These are phyloP conservation scores for Fusarium agapanthi DNA, from an alignment of 2,329 filamentous ascomycete genomes.

Conservation along the genomic window DNA sequence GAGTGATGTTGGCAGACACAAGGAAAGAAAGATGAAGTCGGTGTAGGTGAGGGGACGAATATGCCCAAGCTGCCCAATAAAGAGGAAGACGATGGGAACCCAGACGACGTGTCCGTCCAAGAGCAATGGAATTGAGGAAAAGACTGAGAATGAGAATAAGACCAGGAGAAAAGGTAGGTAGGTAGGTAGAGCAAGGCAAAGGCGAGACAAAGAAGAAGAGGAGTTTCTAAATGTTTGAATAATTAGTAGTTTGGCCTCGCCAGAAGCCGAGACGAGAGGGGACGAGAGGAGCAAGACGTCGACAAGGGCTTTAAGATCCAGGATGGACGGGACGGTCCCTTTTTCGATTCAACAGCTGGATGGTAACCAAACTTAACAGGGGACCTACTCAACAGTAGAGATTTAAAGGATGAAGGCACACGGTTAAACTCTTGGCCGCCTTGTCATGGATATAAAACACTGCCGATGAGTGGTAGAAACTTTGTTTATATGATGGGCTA, in stretches of 20 bases:
- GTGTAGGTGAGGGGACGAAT: conserved; percentile 18
- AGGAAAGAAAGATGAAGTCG: conserved; percentile 21
- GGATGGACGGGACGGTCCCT: conserved; percentile 21
- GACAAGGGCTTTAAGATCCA: conserved; percentile 33
- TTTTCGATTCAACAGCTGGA: conserved; percentile 36
- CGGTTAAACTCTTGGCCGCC: conserved; percentile 22
- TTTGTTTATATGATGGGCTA: conserved; percentile 30
- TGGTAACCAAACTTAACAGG: conserved; percentile 22
- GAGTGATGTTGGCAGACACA: background rate
- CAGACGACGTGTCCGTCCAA: conserved; percentile 3
- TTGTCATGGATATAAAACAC: background rate
- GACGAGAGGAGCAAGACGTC: conserved; percentile 20
- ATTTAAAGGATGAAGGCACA: conserved; percentile 12
- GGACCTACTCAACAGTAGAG: conserved; percentile 13
- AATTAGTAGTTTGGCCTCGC: conserved; percentile 14
- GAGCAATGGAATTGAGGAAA: conserved; percentile 2
- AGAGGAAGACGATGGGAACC: conserved; percentile 22
- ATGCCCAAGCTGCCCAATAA: conserved; percentile 21
- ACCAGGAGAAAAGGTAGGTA: background rate
- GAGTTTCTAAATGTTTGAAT: conserved; percentile 15
- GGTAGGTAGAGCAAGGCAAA: background rate
- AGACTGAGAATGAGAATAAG: background rate
- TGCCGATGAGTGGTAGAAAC: conserved; percentile 14
- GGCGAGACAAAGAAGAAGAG: conserved; percentile 19
- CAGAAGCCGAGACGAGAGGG: conserved; percentile 14